These are phyloP conservation scores for Vaccinium vitisidaea DNA, from an alignment of 148 eudicot species.

Conservation along the genomic window DNA sequence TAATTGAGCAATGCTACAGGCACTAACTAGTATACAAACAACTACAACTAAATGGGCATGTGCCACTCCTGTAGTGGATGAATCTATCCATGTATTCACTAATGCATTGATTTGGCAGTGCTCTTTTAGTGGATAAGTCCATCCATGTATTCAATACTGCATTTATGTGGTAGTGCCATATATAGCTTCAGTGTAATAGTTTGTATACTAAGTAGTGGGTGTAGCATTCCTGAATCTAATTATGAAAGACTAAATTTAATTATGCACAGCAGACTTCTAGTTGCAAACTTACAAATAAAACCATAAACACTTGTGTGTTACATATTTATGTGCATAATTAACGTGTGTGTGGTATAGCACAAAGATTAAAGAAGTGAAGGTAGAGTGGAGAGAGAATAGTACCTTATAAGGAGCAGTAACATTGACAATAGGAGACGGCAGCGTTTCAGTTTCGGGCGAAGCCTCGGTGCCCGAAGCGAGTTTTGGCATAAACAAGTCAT, in stretches of 20 bases:
- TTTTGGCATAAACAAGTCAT: constrained; percentile 65
- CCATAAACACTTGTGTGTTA: neutral
- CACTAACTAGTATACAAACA: no score
- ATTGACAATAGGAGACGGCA: constrained; percentile 15
- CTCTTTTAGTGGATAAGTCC: no score
- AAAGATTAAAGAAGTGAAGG: constrained; percentile 45
- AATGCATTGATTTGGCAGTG: no score
- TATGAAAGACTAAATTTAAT: neutral
- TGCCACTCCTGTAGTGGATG: no score
- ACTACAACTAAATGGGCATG: no score
- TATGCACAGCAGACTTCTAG: neutral
- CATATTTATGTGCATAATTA: neutral
- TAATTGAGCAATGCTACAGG: no score
- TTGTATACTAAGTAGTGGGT: no score
- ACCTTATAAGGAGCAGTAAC: constrained; percentile 12
- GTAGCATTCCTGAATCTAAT: no score
- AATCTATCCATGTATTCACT: no score
- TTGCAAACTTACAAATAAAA: neutral
- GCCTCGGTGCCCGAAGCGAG: constrained; percentile 60
- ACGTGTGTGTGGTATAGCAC: neutral
- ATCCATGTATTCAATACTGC: no score
- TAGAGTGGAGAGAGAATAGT: constrained; percentile 61
- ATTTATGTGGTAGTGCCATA: no score
- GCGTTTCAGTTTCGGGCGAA: constrained; percentile 56
- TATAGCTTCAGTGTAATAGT: no score